A percentile compares a stretch with the other conserved stretches of the same genome.
Evolutionary conservation across 192 early-diverging fungal genomes (phyloP).

Genomic region (Coemansia sp.): DNA sequence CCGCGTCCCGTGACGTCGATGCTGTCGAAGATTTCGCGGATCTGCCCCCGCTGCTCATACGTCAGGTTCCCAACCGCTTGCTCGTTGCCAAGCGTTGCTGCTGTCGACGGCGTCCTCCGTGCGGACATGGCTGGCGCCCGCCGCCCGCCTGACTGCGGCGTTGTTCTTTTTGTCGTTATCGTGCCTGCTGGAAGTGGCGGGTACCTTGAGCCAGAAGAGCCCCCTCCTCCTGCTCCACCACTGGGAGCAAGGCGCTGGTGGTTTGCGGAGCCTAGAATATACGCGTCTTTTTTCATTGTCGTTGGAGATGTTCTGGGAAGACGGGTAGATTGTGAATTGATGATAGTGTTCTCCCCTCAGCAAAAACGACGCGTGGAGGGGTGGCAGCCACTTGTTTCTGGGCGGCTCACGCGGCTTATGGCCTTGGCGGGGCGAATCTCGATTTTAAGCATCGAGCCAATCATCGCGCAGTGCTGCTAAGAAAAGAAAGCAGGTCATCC

Average conservation of each 20-base stretch:
- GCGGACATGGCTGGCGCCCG: conserved; percentile 13
- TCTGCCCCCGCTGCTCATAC: conserved; percentile 39
- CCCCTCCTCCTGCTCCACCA: no score
- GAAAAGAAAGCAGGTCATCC: background rate
- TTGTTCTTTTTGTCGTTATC: conserved; percentile 1
- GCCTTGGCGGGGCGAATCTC: background rate
- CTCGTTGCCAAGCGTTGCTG: background rate
- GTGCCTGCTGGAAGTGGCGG: conserved; percentile 6
- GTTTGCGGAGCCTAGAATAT: conserved; percentile 5
- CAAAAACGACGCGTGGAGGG: no score
- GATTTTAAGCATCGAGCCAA: background rate
- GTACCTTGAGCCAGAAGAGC: background rate
- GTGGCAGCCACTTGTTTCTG: no score
- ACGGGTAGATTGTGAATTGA: no score
- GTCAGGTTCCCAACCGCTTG: conserved; percentile 32
- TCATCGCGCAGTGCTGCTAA: background rate
- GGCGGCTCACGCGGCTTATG: no score
- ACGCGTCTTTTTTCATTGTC: conserved; percentile 5
- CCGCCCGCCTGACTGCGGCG: conserved; percentile 12
- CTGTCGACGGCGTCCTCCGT: background rate
- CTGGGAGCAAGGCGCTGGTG: conserved; percentile 14
- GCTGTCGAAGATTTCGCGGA: conserved; percentile 44
- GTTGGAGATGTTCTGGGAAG: background rate
- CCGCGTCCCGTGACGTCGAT: conserved; percentile 34
- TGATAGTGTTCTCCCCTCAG: no score